Evolutionary conservation across 768 basidiomycete genomes (phyloP).

Genomic region (Pleurotus salmoneostramineus): DNA sequence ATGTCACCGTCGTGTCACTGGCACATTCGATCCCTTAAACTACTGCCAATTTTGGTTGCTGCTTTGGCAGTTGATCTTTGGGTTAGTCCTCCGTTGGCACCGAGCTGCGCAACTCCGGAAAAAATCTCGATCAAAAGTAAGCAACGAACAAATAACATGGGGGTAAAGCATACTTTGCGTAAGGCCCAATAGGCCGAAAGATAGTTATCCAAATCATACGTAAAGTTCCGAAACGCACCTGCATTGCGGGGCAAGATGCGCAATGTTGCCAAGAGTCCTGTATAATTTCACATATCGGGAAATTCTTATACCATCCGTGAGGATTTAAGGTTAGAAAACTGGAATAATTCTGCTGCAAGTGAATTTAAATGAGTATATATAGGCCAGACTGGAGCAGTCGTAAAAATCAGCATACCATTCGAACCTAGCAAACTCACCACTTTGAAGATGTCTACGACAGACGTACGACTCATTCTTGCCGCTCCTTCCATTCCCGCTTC

Average conservation of each 20-base stretch:
- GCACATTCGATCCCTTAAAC: neutral
- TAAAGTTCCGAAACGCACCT: neutral
- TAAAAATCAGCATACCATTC: neutral
- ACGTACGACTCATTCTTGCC: neutral
- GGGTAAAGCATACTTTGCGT: neutral
- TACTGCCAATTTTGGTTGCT: neutral
- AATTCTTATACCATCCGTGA: conserved; percentile 3
- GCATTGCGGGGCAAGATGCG: neutral
- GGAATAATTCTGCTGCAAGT: neutral
- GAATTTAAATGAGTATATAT: neutral
- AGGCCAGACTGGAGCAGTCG: neutral
- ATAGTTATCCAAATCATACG: too few relatives aligned
- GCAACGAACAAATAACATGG: too few relatives aligned
- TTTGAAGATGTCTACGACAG: neutral
- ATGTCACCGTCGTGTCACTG: conserved; percentile 3
- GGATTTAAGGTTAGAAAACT: conserved; percentile 2
- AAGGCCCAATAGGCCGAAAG: neutral
- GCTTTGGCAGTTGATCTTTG: too few relatives aligned
- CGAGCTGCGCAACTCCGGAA: too few relatives aligned
- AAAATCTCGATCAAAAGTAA: too few relatives aligned
- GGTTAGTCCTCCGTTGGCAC: too few relatives aligned
- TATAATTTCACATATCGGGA: neutral
- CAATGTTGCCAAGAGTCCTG: neutral
- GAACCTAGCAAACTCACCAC: neutral
- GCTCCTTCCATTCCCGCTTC: neutral